Evolutionary conservation across 2,329 filamentous ascomycete species (phyloP).

Genomic region (Teratosphaeria pseudoeucalypti): DNA sequence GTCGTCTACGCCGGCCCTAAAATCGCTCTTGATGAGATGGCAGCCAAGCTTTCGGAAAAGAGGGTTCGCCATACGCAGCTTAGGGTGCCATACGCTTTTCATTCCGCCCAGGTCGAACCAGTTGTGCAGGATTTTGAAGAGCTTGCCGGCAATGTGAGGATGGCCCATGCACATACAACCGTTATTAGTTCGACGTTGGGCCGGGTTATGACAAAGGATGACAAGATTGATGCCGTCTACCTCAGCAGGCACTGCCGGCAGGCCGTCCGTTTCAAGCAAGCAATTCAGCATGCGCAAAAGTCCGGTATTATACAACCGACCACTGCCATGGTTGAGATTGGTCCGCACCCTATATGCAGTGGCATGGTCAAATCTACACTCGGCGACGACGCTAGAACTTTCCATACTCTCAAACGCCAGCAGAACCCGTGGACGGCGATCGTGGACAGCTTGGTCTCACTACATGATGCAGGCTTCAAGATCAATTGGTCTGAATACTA

Average conservation of each 20-base stretch:
- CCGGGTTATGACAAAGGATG: constrained; percentile 13
- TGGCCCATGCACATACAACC: constrained; percentile 19
- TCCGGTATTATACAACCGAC: constrained; percentile 1
- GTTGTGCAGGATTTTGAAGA: constrained; percentile 17
- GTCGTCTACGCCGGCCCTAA: constrained; percentile 15
- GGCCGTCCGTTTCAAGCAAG: constrained; percentile 29
- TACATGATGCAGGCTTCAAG: constrained; percentile 45
- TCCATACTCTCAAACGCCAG: constrained; percentile 6
- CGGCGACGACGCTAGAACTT: background rate
- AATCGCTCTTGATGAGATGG: constrained; percentile 6
- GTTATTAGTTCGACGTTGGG: constrained; percentile 21
- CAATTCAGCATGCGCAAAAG: constrained; percentile 10
- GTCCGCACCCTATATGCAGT: constrained; percentile 5
- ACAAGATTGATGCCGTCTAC: constrained; percentile 13
- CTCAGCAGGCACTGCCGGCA: constrained; percentile 23
- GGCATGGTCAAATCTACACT: constrained; percentile 3
- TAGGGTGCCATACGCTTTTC: constrained; percentile 33
- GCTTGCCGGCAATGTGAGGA: constrained; percentile 9
- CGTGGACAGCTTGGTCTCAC: constrained; percentile 33
- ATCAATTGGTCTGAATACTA: constrained; percentile 55
- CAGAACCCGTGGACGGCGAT: constrained; percentile 39
- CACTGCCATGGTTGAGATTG: constrained; percentile 9
- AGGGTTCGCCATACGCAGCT: constrained; percentile 10
- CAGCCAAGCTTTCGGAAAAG: constrained; percentile 1
- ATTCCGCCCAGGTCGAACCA: constrained; percentile 23